Percentiles rank a stretch among this genome's conserved stretches.
These are phyloP conservation scores for Fimicolochytrium jonesii DNA, from an alignment of 192 early-diverging fungal species.

Conservation along the genomic window DNA sequence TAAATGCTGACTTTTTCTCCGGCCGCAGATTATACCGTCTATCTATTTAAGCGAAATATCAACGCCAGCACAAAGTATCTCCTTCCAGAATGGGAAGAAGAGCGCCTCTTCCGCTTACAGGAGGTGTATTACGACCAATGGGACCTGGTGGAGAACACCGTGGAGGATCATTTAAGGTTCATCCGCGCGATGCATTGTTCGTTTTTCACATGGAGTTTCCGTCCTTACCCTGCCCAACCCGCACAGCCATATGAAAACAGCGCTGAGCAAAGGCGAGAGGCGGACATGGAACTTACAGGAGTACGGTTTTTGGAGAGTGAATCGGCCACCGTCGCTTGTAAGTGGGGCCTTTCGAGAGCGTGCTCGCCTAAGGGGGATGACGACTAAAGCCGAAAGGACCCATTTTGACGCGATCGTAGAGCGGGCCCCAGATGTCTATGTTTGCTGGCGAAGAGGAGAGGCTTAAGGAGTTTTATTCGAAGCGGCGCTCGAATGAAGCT, in stretches of 20 bases:
- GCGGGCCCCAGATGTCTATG: too few relatives aligned
- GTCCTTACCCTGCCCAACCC: too few relatives aligned
- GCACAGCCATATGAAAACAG: slow-evolving; percentile 10
- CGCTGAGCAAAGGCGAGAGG: slow-evolving; percentile 27
- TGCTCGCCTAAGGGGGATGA: too few relatives aligned
- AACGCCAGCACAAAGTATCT: slow-evolving; percentile 21
- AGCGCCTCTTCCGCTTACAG: slow-evolving; percentile 25
- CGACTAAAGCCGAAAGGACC: too few relatives aligned
- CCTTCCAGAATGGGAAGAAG: slow-evolving; percentile 33
- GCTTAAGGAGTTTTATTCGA: too few relatives aligned
- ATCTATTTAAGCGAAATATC: slow-evolving; percentile 32
- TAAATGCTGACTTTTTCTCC: not conserved
- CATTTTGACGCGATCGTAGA: too few relatives aligned
- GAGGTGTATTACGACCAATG: slow-evolving; percentile 23
- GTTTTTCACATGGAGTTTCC: too few relatives aligned
- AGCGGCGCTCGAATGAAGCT: not conserved
- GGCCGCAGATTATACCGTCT: slow-evolving; percentile 32
- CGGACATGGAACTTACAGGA: slow-evolving; percentile 34
- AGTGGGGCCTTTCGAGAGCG: too few relatives aligned
- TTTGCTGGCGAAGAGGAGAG: too few relatives aligned
- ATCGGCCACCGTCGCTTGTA: slow-evolving; percentile 13
- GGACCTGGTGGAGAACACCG: slow-evolving; percentile 26
- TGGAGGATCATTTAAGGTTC: slow-evolving; percentile 28
- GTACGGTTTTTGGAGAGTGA: slow-evolving; percentile 36
- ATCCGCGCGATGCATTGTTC: too few relatives aligned